Evolutionary conservation across 768 basidiomycete genomes (phyloP).

Genomic region (Stropharia rugosoannulata): DNA sequence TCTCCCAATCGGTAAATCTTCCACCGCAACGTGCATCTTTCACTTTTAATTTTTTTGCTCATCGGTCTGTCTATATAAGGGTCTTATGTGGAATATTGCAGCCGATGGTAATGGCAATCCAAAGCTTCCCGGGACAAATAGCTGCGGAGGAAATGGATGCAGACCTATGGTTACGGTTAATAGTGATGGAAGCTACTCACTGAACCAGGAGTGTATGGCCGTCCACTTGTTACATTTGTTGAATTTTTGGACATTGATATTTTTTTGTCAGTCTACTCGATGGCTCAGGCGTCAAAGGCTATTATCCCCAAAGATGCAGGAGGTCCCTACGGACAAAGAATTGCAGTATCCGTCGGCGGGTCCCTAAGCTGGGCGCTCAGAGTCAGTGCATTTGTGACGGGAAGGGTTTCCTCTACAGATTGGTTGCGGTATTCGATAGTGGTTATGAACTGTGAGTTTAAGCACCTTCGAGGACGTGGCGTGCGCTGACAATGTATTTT

Average conservation of each 20-base stretch:
- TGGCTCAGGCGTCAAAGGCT: conserved; percentile 77
- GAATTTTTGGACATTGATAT: background rate
- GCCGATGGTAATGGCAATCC: conserved; percentile 64
- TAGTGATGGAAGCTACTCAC: conserved; percentile 55
- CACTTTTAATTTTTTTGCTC: too few relatives aligned
- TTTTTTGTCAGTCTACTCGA: conserved; percentile 51
- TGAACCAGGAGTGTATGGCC: conserved; percentile 72
- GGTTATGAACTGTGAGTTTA: conserved; percentile 62
- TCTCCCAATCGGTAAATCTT: conserved; percentile 40
- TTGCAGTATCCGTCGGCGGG: conserved; percentile 63
- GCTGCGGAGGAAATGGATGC: conserved; percentile 63
- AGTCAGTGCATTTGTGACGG: conserved; percentile 68
- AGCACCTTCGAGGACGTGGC: background rate
- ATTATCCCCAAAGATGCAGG: conserved; percentile 65
- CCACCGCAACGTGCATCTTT: background rate
- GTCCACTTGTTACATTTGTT: background rate
- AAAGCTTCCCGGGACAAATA: conserved; percentile 59
- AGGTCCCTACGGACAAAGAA: conserved; percentile 68
- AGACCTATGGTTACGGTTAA: conserved; percentile 68
- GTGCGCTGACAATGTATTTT: background rate
- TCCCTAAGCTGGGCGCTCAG: conserved; percentile 52
- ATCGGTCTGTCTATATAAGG: conserved; percentile 21
- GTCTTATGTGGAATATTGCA: conserved; percentile 77
- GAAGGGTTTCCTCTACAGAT: conserved; percentile 49
- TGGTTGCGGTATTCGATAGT: conserved; percentile 70